These are phyloP conservation scores for Ceratobasidium sp. DNA, from an alignment of 1,284 basidiomycete genomes.

Conservation along the genomic window DNA sequence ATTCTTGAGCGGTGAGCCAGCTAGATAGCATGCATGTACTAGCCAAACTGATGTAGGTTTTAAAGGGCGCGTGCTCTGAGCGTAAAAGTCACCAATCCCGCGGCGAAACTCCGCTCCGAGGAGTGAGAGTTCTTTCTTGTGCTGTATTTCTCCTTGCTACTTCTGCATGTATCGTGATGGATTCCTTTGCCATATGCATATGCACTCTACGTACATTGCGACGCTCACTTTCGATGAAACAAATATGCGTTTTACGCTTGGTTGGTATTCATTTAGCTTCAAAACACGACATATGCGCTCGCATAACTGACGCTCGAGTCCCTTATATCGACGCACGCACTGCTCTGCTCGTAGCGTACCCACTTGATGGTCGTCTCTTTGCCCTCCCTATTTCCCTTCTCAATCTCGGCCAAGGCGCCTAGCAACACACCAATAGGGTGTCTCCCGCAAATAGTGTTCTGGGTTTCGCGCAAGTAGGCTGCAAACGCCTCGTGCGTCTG, in stretches of 20 bases:
- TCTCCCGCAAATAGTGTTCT: conserved; percentile 96
- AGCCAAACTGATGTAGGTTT: neutral
- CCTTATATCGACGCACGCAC: conserved; percentile 66
- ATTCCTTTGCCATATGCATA: conserved; percentile 35
- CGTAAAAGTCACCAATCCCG: conserved; percentile 94
- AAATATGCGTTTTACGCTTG: conserved; percentile 25
- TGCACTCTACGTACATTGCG: conserved; percentile 17
- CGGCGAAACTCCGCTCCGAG: conserved; percentile 95
- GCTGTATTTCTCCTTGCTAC: conserved; percentile 40
- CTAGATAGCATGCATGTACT: neutral
- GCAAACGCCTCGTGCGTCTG: conserved; percentile 71
- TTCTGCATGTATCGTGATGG: conserved; percentile 37
- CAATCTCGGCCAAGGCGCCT: conserved; percentile 70
- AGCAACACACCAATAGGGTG: conserved; percentile 94
- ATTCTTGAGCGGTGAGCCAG: conserved; percentile 82
- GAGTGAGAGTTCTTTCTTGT: conserved; percentile 64
- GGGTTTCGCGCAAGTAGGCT: conserved; percentile 77
- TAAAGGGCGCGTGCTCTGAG: conserved; percentile 85
- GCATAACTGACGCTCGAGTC: conserved; percentile 97
- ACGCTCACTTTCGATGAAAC: conserved; percentile 13
- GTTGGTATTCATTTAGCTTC: conserved; percentile 36
- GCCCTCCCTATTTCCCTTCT: conserved; percentile 53
- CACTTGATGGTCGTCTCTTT: conserved; percentile 62
- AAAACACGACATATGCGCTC: conserved; percentile 76
- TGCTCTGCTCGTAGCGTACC: conserved; percentile 93